Percentiles rank a stretch among this genome's conserved stretches.
phyloP scores from a whole-genome alignment of 352 stramenopile species.

The Pythium phragmiticola region DNA sequence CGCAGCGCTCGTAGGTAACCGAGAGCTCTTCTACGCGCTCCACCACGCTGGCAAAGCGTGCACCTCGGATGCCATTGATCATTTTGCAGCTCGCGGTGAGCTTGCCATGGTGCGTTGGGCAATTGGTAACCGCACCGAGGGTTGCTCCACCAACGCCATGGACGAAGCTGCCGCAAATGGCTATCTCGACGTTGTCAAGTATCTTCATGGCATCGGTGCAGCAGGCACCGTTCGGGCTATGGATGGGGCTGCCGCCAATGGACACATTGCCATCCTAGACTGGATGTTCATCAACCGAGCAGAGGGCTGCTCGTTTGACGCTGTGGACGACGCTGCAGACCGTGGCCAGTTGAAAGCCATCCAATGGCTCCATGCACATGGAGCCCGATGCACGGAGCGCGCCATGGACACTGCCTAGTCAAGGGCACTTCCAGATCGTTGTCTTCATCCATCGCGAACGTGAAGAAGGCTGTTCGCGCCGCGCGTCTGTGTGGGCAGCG shows the following conservation, averaged over 20 bases:
- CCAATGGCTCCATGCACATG: background rate
- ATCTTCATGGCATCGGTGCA: background rate
- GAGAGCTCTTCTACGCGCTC: background rate
- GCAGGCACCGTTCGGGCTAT: background rate
- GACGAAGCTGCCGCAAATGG: constrained; percentile 1
- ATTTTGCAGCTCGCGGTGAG: constrained; percentile 6
- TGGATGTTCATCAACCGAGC: background rate
- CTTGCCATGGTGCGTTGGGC: background rate
- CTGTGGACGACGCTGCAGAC: background rate
- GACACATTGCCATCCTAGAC: background rate
- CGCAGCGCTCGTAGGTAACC: background rate
- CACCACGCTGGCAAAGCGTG: background rate
- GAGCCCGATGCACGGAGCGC: background rate
- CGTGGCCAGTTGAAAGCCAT: background rate
- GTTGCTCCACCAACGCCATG: constrained; percentile 1
- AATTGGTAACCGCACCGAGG: background rate
- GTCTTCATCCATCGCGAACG: background rate
- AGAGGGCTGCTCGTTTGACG: background rate
- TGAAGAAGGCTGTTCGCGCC: background rate
- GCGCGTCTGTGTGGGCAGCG: background rate
- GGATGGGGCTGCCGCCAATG: background rate
- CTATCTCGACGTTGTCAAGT: background rate
- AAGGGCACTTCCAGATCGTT: background rate
- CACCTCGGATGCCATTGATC: background rate
- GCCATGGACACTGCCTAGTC: background rate